Conservation (phyloP, 179 eudicot genomes). For the Silene vulgaris region DNA sequence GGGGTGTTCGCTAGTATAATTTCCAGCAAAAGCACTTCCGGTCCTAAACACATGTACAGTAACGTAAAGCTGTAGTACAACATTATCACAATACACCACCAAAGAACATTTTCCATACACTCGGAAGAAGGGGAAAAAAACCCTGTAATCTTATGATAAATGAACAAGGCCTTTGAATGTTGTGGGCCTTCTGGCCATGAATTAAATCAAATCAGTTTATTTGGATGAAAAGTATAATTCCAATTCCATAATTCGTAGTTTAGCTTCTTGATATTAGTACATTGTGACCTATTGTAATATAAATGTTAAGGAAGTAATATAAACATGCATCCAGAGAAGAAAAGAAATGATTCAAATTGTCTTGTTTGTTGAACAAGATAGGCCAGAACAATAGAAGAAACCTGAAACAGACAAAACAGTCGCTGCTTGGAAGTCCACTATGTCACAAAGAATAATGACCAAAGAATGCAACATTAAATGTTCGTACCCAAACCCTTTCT, state of each 20-base stretch:
- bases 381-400: slow-evolving; percentile 5
- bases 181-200: too few relatives aligned
- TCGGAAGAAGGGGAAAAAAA: background rate
- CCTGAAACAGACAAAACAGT: background rate
- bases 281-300: background rate
- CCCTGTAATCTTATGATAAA: too few relatives aligned
- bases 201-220: background rate
- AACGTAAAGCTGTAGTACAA: background rate
- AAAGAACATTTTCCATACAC: background rate
- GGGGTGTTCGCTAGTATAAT: too few relatives aligned
- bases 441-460: background rate
- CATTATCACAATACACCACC: background rate
- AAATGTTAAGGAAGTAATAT: background rate
- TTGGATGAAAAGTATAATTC: background rate
- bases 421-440: background rate
- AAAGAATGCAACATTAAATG: background rate
- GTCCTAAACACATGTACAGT: background rate
- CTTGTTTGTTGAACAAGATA: background rate
- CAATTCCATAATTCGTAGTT: background rate
- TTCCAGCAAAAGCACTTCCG: too few relatives aligned
- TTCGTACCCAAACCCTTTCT: background rate
- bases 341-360: background rate
- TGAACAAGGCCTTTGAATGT: background rate
- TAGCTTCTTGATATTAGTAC: background rate
- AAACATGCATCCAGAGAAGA: background rate